Evolutionary conservation across 768 basidiomycete species (phyloP).

Genomic region (Lactarius quietus): DNA sequence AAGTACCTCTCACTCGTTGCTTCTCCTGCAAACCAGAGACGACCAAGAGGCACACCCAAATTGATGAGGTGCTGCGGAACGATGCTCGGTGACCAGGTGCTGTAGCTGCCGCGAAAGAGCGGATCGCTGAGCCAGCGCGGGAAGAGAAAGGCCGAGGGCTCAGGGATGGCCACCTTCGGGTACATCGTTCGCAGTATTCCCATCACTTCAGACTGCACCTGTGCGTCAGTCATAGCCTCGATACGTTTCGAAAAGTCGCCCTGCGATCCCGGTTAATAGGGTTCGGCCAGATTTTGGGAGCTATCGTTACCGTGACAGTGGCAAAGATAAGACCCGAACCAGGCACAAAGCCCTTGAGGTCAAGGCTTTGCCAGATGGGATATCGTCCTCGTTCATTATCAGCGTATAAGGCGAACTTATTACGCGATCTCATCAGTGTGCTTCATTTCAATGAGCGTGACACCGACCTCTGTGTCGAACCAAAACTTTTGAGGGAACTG

Average conservation of each 20-base stretch:
- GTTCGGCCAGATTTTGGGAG: constrained; percentile 6
- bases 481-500: constrained; percentile 22
- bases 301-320: constrained; percentile 44
- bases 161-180: constrained; percentile 48
- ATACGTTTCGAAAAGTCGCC: constrained; percentile 56
- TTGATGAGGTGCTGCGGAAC: constrained; percentile 49
- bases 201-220: constrained; percentile 52
- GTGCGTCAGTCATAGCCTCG: constrained; percentile 45
- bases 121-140: constrained; percentile 50
- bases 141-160: constrained; percentile 51
- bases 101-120: constrained; percentile 54
- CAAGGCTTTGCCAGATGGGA: constrained; percentile 63
- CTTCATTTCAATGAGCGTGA: not conserved
- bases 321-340: constrained; percentile 55
- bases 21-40: constrained; percentile 60
- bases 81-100: constrained; percentile 62
- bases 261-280: constrained; percentile 32
- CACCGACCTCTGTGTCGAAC: constrained; percentile 7
- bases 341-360: constrained; percentile 52
- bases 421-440: not conserved
- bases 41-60: constrained; percentile 47
- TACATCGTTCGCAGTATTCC: constrained; percentile 53
- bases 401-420: constrained; percentile 16
- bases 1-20: constrained; percentile 53
- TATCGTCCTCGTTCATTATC: constrained; percentile 35